Base-by-base conservation (phyloP, 2,329 filamentous ascomycete genomes). In the Coniella vitis region DNA sequence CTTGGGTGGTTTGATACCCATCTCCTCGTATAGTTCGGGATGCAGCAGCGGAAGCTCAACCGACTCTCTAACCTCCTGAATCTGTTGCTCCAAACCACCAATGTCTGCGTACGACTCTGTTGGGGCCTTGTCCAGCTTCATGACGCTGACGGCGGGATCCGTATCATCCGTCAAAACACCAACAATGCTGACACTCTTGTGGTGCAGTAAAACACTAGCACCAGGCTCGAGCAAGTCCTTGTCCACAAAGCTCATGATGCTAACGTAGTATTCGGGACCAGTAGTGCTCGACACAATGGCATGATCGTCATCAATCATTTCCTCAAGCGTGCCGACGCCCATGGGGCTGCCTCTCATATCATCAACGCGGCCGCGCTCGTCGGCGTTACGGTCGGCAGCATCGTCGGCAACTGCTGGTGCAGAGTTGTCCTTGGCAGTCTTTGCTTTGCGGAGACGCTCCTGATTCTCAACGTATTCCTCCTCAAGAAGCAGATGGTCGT, bases 381-480 rank as follows among this genome's bases (percentile, higher is more conserved):
- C 93, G 19, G 93, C 94, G 64, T 95, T 88, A 47, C 93, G 78
- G 66, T 98, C 94, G 56, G 51, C 73, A 38, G 86, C 81, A 59
- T 95, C 90, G 51, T 82, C 72, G 56, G 90, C 87, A 25, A 78
- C 79, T 37, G 78, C 74, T 36, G 80, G 81, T 21, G 74, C 78
- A 51, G 78, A 73, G 48, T 79, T 83, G 58, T 86, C 84, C 64
- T 87, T 86, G 48, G 81, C 85, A 1, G 83, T 79, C 77, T 95
- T 96, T 55, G 90, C 86, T 69, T 95, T 96, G 61, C 94, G 84
- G 61, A 96, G 75, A 39, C 89, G 87, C 71, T 98, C 93, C 71
- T 98, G 93, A 68, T 98, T 98, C 75, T 97, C 91, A 54, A 98
- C 93, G 58, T 95, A 98, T 70, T 98, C 93, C 66, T 98, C 93